Evolutionary conservation across 2,329 filamentous ascomycete species (phyloP), one percentile per base, ranked within the genome.

Genomic region (Pseudohalonectria lignicola): DNA sequence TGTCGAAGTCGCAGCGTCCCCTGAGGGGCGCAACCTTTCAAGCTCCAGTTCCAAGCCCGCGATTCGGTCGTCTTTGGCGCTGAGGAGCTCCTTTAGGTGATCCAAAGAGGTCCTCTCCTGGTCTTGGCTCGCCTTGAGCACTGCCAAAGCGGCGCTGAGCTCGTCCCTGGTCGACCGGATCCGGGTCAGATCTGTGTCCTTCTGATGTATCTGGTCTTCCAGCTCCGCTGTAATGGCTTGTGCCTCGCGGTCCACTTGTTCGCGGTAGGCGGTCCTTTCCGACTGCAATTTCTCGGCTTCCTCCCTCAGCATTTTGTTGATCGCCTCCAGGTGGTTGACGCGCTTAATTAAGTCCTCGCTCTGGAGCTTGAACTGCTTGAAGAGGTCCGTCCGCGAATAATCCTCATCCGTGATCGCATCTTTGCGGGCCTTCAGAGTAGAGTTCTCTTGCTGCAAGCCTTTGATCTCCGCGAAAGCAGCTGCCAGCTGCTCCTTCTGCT

Each of bases 341-440:
- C 86, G 80, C 57, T 86, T 90, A 48, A 95, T 86, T 8, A 94
- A 75, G 49, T 96, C 90, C 52, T 96, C 92, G 50, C 93, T 85
- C 51, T 95, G 86, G 18, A 74, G 74, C 61, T 88, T 93, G 53
- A 95, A 74, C 44, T 84, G 78, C 61, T 94, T 96, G 71, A 94
- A 98, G 3, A 94, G 71, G 50, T 95, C 87, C 4, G 87, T 94
- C 41, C 86, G 79, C 30, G 87, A 80, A 54, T 93, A 96, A 50
- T 98, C 92, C 45, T 98, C 92, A 51, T 98, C 92, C 0, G 84
- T 82, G 32, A 88, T 66, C 39, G 75, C 79, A 12, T 85, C 79
- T 34, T 84, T 68, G 55, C 79, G 71, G 13, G 66, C 61, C 50
- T 70, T 87, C 25, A 90, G 63, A 5, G 78, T 72, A 15, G 85